phyloP scores from a whole-genome alignment of 1,284 basidiomycete species.

The Rhodotorula sp. region DNA sequence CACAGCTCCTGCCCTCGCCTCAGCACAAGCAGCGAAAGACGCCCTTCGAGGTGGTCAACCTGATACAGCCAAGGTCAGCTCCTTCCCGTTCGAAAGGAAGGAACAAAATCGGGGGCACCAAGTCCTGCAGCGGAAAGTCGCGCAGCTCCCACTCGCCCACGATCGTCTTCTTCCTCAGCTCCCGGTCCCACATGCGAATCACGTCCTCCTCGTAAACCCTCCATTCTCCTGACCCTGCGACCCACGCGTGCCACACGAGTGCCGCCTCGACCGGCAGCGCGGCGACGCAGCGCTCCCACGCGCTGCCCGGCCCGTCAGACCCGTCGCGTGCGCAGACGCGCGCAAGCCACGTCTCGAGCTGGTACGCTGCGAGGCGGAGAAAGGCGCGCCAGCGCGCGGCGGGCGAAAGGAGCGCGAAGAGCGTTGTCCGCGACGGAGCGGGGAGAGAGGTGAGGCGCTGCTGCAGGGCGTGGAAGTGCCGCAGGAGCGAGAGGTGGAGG shows the following conservation, averaged over 20 bases:
- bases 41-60: not conserved
- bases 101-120: not conserved
- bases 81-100: not conserved
- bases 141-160: not conserved
- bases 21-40: not conserved
- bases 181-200: not conserved
- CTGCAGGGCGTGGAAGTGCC: not conserved
- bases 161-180: not conserved
- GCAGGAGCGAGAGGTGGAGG: not conserved
- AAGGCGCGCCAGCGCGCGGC: not conserved
- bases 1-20: not conserved
- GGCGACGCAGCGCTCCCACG: not conserved
- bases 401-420: not conserved
- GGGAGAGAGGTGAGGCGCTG: too few relatives aligned
- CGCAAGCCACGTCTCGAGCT: not conserved
- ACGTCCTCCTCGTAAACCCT: slow-evolving; percentile 2
- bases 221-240: not conserved
- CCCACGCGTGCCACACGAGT: not conserved
- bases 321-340: not conserved
- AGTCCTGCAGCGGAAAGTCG: not conserved
- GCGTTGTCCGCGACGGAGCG: not conserved
- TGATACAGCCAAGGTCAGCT: not conserved
- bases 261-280: not conserved
- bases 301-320: not conserved
- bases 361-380: not conserved